Evolutionary conservation across 2,329 filamentous ascomycete species (phyloP).

Genomic region (Trichoderma sp.): DNA sequence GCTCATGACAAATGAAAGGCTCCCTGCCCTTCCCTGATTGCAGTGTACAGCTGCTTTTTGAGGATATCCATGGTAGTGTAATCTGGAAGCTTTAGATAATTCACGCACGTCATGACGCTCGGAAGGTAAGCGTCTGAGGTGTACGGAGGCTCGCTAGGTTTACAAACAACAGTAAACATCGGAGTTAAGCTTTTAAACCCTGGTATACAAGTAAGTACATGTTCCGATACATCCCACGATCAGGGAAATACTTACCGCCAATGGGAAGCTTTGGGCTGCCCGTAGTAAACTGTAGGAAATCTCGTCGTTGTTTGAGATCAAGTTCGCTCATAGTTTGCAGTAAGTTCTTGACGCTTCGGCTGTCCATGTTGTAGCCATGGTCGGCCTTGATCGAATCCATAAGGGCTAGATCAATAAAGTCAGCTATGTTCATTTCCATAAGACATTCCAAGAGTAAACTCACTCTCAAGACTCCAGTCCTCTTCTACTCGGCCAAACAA

Average conservation of each 20-base stretch:
- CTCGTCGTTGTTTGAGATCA: slow-evolving; percentile 68
- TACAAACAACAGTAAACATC: slow-evolving; percentile 99
- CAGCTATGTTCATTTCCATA: background rate
- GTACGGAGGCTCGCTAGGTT: slow-evolving; percentile 92
- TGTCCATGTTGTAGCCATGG: slow-evolving; percentile 98
- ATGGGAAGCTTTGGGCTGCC: slow-evolving; percentile 98
- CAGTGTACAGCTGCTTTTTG: slow-evolving; percentile 73
- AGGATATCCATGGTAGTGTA: slow-evolving; percentile 79
- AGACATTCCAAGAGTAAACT: slow-evolving; percentile 38
- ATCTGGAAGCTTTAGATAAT: slow-evolving; percentile 96
- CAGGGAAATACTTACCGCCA: slow-evolving; percentile 62
- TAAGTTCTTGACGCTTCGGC: slow-evolving; percentile 88
- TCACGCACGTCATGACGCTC: slow-evolving; percentile 99
- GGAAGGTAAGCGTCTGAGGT: slow-evolving; percentile 97
- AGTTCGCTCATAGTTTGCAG: slow-evolving; percentile 94
- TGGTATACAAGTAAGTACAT: slow-evolving; percentile 42
- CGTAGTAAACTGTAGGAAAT: slow-evolving; percentile 97
- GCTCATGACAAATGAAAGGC: slow-evolving; percentile 82
- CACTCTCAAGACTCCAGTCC: slow-evolving; percentile 97
- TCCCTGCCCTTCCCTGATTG: slow-evolving; percentile 92
- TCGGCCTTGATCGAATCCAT: slow-evolving; percentile 99
- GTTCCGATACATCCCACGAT: background rate
- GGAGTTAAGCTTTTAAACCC: slow-evolving; percentile 96
- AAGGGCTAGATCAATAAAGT: slow-evolving; percentile 58
- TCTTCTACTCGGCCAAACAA: slow-evolving; percentile 91